Percentiles rank a stretch among this genome's conserved stretches.
phyloP scores from a whole-genome alignment of 1,139 yeast genomes.

The Lodderomyces beijingensis region DNA sequence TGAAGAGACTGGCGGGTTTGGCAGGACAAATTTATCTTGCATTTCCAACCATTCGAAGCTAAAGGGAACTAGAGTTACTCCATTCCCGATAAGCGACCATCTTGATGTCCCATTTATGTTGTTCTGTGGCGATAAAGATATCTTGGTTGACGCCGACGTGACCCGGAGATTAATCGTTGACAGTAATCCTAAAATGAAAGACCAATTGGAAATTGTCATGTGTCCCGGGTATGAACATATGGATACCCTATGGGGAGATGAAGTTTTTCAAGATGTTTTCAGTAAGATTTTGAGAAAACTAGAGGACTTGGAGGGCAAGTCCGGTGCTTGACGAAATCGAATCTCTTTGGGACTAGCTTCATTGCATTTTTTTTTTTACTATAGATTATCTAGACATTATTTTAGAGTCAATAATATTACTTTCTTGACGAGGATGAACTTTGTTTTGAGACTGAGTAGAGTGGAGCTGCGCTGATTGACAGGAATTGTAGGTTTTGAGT shows the following conservation, averaged over 20 bases:
- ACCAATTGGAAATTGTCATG: conserved; percentile 19
- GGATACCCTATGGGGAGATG: conserved; percentile 33
- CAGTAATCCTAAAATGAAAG: conserved; percentile 23
- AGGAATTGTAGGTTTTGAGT: no score
- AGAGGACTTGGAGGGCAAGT: no score
- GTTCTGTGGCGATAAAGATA: conserved; percentile 38
- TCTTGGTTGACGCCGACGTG: conserved; percentile 37
- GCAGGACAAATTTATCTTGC: conserved; percentile 19
- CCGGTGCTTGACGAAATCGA: no score
- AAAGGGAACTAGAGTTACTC: conserved; percentile 50
- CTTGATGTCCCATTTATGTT: conserved; percentile 40
- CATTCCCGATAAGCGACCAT: conserved; percentile 46
- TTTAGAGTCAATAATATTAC: no score
- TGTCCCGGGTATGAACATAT: conserved; percentile 32
- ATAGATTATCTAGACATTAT: no score
- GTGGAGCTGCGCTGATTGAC: no score
- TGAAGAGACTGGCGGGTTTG: conserved; percentile 36
- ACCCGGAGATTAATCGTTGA: conserved; percentile 24
- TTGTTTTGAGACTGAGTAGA: no score
- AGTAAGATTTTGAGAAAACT: conserved; percentile 13
- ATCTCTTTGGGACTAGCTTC: no score
- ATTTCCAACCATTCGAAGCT: conserved; percentile 19
- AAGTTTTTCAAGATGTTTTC: conserved; percentile 28
- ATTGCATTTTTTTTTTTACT: no score
- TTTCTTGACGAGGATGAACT: no score